Base-by-base conservation (phyloP, 768 basidiomycete genomes). In the Gloeophyllum trabeum region DNA sequence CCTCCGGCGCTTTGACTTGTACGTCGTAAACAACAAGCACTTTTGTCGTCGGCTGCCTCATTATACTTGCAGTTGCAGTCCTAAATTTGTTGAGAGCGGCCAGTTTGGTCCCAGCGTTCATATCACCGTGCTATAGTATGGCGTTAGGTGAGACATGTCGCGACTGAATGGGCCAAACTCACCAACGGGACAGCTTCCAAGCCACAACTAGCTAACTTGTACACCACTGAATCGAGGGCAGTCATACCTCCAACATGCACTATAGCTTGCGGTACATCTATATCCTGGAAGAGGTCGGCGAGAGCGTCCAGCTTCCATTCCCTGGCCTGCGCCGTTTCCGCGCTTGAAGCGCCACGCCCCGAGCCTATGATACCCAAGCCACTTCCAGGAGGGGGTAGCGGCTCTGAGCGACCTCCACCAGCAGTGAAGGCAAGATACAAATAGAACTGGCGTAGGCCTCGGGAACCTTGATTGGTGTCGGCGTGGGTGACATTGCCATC, bases 301-400 rank as follows among this genome's bases (percentile, higher is more conserved):
- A 96, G 69, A 3, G 91, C 91, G 51, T 96, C 91, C 39, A 96
- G 65, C 60, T 96, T 96, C 91, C 92, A 94, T 58, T 93, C 91
- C 41, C 87, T 70, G 37, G 90, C 88, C 57, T 88, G 85, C 14
- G 76, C 73, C 30, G 79, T 89, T 61, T 90, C 88, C 4, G 87
- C 82, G 57, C 69, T 89, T 5, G 81, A 76, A 19, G 81, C 73
- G 16, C 81, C 76, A 47, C 92, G 67, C n/a, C 93, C 92, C 25
- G 88, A 91, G 14, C 92, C 92, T 50, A 96, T 96, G 45, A 93
- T 93, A 5, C 92, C 88, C 35, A 85, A 69, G 13, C 87, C 84
- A 22, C 73, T 72, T 32, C 69, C 72, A 4, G 65, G 58, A 19
- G 62, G 51, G 43, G 55, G 62, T 20, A 48, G 56, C 10, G 76